Base-by-base conservation (phyloP, 352 stramenopile genomes). In the Phytopythium helicoides region DNA sequence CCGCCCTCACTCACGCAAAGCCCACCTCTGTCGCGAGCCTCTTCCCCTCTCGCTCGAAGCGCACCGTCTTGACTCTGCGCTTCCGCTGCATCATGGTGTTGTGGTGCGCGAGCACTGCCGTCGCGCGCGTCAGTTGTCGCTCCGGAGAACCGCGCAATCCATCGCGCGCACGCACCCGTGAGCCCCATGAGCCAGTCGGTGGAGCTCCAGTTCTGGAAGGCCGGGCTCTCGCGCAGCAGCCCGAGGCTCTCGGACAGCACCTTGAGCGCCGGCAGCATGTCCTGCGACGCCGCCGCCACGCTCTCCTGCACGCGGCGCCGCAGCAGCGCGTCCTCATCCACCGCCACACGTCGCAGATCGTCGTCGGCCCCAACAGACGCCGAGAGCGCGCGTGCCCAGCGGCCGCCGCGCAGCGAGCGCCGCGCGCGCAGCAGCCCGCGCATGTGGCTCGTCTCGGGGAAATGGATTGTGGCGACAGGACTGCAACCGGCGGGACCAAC, bases 161-260 rank as follows among this genome's bases (percentile, higher is more conserved):
- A 33, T 4, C 55, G 42, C n/a, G 31, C 10, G n/a, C 26, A n/a
- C 16, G 6, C 35, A 75, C 62, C 61, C 21, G 80, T 90, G 19
- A 94, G 74, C 1, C 78, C 81, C 48, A 94, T 68, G 52, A 94
- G 74, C 84, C 84, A 94, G 47, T 94, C 84, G 15, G 76, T 73
- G 2, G 81, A 71, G 52, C 68, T 91, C 81, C 78, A 91, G 56
- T 76, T 86, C 47, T 71, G 68, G 39, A 92, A 64, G 25, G 80
- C 72, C 16, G 66, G 76, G 50, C 65, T 88, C 58, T 79, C 56
- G 52, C 70, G 64, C 40, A 89, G 46, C 44, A 92, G 55, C 33
- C 76, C 63, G 5, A 93, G 57, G 26, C 77, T 89, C 65, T 94
- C 81, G 11, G 79, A 69, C 44, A 94, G 53, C 34, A 89, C 73